Evolutionary conservation across 768 basidiomycete species (phyloP), one percentile per base, ranked within the genome.

Genomic region (Podaxis carcinomalis): DNA sequence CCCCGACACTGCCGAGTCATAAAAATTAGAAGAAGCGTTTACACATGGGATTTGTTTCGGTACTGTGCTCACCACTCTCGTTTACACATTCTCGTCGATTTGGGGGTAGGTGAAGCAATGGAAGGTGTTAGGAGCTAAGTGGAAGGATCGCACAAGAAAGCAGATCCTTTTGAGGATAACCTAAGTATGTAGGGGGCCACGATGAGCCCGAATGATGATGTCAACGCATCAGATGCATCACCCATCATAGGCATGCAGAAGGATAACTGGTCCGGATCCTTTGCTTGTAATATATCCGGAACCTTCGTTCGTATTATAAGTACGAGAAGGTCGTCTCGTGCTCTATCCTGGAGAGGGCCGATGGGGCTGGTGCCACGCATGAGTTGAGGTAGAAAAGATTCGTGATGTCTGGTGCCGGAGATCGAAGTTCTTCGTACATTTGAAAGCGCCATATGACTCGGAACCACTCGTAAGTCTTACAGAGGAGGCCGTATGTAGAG

Each of bases 71-170:
- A 55, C 59, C 59, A 61, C 79, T 86, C 85, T 67, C 80, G 78
- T 69, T 73, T 75, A 63, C 85, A 87, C 85, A 87, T 87, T 25
- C n/a, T 63, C 27, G 56, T 39, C 25, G n/a, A 3, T 14, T 54
- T 21, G 2, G 19, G 16, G 1, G 36, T 25, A 23, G 46, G 23
- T 49, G 23, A 49, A 11, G 5, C 11, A 16, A 23, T 23, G 52
- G 10, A 21, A 39, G 28, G 51, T 13, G 6, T 11, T 16, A 19
- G 51, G 25, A 7, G 28, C 4, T 1, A 32, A 51, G 50, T n/a
- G 50, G 32, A 52, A 9, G 28, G 32, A 52, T 52, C 7, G 51
- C n/a, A 16, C 51, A n/a, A 21, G 52, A 54, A 53, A 40, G n/a
- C n/a, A 54, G 52, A 36, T 9, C 37, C 52, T 37, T 54, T 49